Percentiles rank a stretch among this genome's conserved stretches.
Evolutionary conservation across 352 stramenopile species (phyloP).

Genomic region (Phytophthora sp.): DNA sequence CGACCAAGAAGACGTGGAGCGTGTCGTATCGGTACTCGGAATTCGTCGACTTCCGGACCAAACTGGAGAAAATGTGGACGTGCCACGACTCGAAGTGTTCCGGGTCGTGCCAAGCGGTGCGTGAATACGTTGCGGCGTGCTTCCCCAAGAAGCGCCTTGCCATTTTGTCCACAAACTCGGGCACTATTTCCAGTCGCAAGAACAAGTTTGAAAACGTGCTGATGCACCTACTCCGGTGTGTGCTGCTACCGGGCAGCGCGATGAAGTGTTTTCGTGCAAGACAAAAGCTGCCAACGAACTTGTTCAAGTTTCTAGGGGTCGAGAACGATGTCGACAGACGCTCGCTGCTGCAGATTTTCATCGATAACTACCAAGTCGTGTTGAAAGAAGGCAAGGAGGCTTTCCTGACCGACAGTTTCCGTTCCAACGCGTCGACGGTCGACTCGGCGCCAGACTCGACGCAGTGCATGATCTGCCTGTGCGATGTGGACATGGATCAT

Average conservation of each 20-base stretch:
- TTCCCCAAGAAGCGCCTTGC: slow-evolving; percentile 66
- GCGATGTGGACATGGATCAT: slow-evolving; percentile 48
- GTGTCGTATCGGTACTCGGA: slow-evolving; percentile 73
- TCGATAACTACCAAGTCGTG: slow-evolving; percentile 56
- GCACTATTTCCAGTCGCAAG: slow-evolving; percentile 51
- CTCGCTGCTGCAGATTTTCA: slow-evolving; percentile 73
- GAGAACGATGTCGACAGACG: slow-evolving; percentile 51
- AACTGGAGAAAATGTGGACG: slow-evolving; percentile 59
- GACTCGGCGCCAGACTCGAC: slow-evolving; percentile 40
- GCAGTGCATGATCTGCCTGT: slow-evolving; percentile 58
- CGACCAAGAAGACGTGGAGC: slow-evolving; percentile 52
- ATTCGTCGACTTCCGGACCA: slow-evolving; percentile 57
- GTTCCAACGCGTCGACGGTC: slow-evolving; percentile 47
- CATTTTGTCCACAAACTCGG: slow-evolving; percentile 42
- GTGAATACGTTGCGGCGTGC: slow-evolving; percentile 60
- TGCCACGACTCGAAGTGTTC: slow-evolving; percentile 61
- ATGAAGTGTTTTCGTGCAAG: slow-evolving; percentile 73
- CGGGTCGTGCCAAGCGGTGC: slow-evolving; percentile 73
- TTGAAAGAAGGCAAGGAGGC: slow-evolving; percentile 27
- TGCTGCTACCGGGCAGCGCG: slow-evolving; percentile 66
- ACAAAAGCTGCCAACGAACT: slow-evolving; percentile 48
- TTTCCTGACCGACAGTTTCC: slow-evolving; percentile 39
- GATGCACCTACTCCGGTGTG: slow-evolving; percentile 66
- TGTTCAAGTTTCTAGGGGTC: slow-evolving; percentile 74
- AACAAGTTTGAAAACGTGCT: slow-evolving; percentile 69